A percentile compares a stretch with the other conserved stretches of the same genome.
Evolutionary conservation across 345 rosid species (phyloP).

Genomic region (Sisymbrium irio): DNA sequence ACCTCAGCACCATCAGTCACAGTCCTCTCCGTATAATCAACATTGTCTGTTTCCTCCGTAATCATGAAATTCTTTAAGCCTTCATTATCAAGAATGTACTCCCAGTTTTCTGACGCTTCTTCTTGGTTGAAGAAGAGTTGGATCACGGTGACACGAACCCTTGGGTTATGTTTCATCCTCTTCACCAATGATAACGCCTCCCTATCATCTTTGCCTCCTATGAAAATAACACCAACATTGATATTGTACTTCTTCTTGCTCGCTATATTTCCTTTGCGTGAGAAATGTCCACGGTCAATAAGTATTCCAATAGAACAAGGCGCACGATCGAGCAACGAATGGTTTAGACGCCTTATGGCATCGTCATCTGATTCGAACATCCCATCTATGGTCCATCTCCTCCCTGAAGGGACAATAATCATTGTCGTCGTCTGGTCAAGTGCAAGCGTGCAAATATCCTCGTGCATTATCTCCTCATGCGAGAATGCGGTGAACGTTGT

Average conservation of each 20-base stretch:
- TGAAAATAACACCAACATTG: slow-evolving; percentile 13
- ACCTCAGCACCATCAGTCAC: slow-evolving; percentile 12
- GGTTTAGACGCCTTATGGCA: slow-evolving; percentile 5
- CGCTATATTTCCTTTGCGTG: background rate
- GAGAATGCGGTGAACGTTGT: slow-evolving; percentile 9
- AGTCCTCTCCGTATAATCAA: slow-evolving; percentile 5
- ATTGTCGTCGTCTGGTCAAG: background rate
- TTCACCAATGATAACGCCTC: slow-evolving; percentile 20
- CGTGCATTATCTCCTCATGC: slow-evolving; percentile 22
- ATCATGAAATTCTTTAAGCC: background rate
- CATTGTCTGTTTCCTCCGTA: background rate
- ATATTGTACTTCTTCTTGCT: background rate
- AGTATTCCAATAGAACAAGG: slow-evolving; percentile 34
- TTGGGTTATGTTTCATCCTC: slow-evolving; percentile 14
- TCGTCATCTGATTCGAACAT: slow-evolving; percentile 19
- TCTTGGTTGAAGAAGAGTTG: background rate
- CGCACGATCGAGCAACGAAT: background rate
- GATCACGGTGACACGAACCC: background rate
- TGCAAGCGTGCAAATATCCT: slow-evolving; percentile 24
- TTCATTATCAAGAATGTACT: slow-evolving; percentile 15
- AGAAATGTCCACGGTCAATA: slow-evolving; percentile 24
- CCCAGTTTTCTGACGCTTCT: background rate
- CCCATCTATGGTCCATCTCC: slow-evolving; percentile 32
- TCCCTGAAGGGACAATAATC: slow-evolving; percentile 20
- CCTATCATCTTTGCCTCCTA: slow-evolving; percentile 27